A percentile compares a stretch with the other conserved stretches of the same genome.
Evolutionary conservation across 2,329 filamentous ascomycete genomes (phyloP).

Genomic region (Juglanconis juglandina): DNA sequence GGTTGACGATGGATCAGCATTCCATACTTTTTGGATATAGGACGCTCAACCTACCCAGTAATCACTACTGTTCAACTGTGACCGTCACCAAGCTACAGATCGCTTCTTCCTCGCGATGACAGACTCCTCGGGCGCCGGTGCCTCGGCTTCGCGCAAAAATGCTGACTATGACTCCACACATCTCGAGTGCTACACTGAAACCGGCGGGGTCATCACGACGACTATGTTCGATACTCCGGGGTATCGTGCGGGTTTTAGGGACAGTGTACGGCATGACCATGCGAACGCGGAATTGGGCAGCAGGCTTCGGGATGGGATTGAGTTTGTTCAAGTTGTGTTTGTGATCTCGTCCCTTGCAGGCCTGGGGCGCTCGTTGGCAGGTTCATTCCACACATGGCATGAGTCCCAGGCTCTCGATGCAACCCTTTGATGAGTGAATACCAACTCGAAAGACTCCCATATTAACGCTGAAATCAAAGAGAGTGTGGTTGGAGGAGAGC

Average conservation of each 20-base stretch:
- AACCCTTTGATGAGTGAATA: too few relatives aligned
- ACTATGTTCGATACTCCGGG: constrained; percentile 64
- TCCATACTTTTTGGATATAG: too few relatives aligned
- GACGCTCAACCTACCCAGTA: too few relatives aligned
- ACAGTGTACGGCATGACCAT: constrained; percentile 43
- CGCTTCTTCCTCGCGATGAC: neutral
- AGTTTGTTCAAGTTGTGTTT: constrained; percentile 22
- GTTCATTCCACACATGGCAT: too few relatives aligned
- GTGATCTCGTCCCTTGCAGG: too few relatives aligned
- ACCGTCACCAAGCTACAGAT: too few relatives aligned
- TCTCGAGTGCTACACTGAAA: constrained; percentile 59
- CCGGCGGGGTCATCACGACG: constrained; percentile 57
- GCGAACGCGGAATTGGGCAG: constrained; percentile 54
- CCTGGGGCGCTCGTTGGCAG: too few relatives aligned
- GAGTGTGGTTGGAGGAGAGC: constrained; percentile 56
- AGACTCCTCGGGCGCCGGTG: neutral
- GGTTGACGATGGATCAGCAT: too few relatives aligned
- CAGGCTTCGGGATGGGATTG: constrained; percentile 52
- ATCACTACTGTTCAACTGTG: too few relatives aligned
- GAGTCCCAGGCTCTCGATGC: too few relatives aligned
- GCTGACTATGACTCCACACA: constrained; percentile 28
- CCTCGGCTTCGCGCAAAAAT: constrained; percentile 3
- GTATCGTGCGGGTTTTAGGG: constrained; percentile 57
- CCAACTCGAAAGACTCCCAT: too few relatives aligned
- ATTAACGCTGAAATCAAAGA: constrained; percentile 21